Base-by-base conservation (phyloP, 2,329 filamentous ascomycete species). In the Cladosporium sp. region DNA sequence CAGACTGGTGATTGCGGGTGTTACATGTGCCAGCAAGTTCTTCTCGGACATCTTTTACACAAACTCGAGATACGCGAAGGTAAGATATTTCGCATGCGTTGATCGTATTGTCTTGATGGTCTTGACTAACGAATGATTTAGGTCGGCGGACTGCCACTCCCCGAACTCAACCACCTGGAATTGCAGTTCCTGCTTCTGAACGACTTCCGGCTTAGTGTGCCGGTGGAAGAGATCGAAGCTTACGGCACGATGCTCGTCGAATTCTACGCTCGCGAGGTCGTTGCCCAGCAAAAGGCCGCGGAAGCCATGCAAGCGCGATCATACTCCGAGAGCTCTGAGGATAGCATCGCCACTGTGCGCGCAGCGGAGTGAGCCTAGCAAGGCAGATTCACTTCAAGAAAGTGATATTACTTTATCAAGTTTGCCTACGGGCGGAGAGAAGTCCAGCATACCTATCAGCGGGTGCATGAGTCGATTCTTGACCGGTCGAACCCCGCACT, bases 41-140 rank as follows among this genome's bases (percentile, higher is more conserved):
- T 99, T 99, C 80, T 98, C 94, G 5, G 88, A 99, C 80, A 94
- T 98, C 49, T 99, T 99, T 74, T 99, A 98, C 78, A 99, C 95
- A 11, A 99, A 99, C 79, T 98, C 95, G 65, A 88, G 95, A 88
- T 99, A 99, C 78, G 95, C 95, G 67, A 99, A 98, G 91, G 95
- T 97, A 84, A 69, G 84, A 81, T 18, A 59, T 28, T 70, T 18
- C 75, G 30, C 32, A 2, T 41, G 32, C 15, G 8, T n/a, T 6
- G 24, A 28, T 10, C 2, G 8, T 7, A 4, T n/a, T 7, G 6
- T 18, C 4, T 51, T 51, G 12, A 28, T 15, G 14, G 32, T 24
- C 4, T 34, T 34, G 15, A 24, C 60, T 63, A 36, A 63, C 26
- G 61, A 5, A 60, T 12, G 18, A 59, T 15, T 34, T 69, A 99